These are phyloP conservation scores for Podospora pseudocomata DNA, from an alignment of 495 filamentous ascomycete species.

Conservation along the genomic window DNA sequence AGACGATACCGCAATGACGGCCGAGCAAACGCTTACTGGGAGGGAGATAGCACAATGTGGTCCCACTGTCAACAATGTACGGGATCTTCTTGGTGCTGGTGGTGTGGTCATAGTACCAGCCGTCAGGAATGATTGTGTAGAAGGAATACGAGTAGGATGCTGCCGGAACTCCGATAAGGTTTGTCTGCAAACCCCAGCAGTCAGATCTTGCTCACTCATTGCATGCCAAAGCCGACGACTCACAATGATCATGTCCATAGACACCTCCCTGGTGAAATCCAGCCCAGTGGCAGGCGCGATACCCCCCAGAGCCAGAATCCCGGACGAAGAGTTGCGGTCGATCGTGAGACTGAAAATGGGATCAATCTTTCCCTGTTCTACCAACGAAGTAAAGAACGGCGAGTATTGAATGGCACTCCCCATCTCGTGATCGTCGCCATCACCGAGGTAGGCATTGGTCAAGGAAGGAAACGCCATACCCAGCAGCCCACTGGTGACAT, in stretches of 20 bases:
- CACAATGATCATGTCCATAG: slow-evolving; percentile 41
- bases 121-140: slow-evolving; percentile 42
- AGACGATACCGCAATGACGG: not conserved
- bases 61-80: slow-evolving; percentile 49
- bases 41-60: slow-evolving; percentile 43
- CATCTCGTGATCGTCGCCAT: slow-evolving; percentile 28
- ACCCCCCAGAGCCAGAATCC: slow-evolving; percentile 54
- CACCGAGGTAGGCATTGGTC: slow-evolving; percentile 42
- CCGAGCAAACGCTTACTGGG: slow-evolving; percentile 22
- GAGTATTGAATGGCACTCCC: slow-evolving; percentile 44
- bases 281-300: slow-evolving; percentile 35
- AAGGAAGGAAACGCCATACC: slow-evolving; percentile 59
- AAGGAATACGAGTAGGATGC: slow-evolving; percentile 37
- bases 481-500: slow-evolving; percentile 52
- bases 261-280: slow-evolving; percentile 27
- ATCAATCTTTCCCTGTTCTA: slow-evolving; percentile 46
- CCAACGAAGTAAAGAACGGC: slow-evolving; percentile 58
- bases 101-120: slow-evolving; percentile 35
- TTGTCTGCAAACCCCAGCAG: slow-evolving; percentile 18
- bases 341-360: slow-evolving; percentile 56
- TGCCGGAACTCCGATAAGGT: slow-evolving; percentile 25
- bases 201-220: not conserved
- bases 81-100: slow-evolving; percentile 35
- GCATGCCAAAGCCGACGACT: slow-evolving; percentile 10
- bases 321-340: slow-evolving; percentile 37